Conservation (phyloP, 148 eudicot genomes). For the Vaccinium vitisidaea region DNA sequence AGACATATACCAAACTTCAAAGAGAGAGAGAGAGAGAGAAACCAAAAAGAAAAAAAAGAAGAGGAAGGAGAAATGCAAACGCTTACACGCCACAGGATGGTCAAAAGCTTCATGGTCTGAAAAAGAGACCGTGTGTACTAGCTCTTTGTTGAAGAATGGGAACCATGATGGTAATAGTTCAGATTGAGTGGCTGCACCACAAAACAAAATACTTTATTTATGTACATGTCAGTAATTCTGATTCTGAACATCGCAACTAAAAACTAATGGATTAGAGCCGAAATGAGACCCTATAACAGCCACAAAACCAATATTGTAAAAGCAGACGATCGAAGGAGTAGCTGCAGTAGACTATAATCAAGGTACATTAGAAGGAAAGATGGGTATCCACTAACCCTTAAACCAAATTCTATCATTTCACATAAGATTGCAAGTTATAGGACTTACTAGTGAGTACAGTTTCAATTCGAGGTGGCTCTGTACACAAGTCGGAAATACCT, state of each 20-base stretch:
- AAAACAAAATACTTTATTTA: slow-evolving; percentile 4
- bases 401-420: not conserved
- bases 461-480: slow-evolving; percentile 53
- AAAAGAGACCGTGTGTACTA: slow-evolving; percentile 67
- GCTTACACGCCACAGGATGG: slow-evolving; percentile 95
- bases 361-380: not conserved
- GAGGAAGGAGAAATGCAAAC: slow-evolving; percentile 15
- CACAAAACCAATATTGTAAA: not conserved
- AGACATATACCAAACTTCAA: not conserved
- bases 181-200: slow-evolving; percentile 53
- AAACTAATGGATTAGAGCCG: not conserved
- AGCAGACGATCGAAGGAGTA: not conserved
- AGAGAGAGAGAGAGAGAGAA: not conserved
- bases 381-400: not conserved
- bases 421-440: not conserved
- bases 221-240: not conserved
- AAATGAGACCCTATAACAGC: not conserved
- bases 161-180: slow-evolving; percentile 82
- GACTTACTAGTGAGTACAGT: slow-evolving; percentile 57
- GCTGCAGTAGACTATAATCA: not conserved
- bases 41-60: not conserved
- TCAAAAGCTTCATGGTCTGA: slow-evolving; percentile 98
- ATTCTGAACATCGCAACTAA: slow-evolving; percentile 5
- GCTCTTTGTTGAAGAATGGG: slow-evolving; percentile 80
- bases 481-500: slow-evolving; percentile 37